These are phyloP conservation scores for Evernia prunastri DNA, from an alignment of 495 filamentous ascomycete species.

Conservation along the genomic window DNA sequence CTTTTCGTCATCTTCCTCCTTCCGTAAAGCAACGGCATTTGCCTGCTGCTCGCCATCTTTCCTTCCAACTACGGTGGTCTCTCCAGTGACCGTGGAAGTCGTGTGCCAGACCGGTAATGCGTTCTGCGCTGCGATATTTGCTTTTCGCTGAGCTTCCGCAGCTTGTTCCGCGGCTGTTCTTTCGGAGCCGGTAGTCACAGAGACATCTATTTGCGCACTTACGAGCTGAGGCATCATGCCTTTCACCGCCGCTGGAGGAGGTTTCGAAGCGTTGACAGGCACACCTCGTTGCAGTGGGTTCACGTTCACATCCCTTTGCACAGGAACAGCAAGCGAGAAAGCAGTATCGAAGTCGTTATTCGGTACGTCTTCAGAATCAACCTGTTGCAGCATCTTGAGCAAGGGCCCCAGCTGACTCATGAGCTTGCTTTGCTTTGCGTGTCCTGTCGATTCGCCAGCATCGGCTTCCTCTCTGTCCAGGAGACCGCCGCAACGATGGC, in stretches of 20 bases:
- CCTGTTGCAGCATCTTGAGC: slow-evolving; percentile 74
- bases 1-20: slow-evolving; percentile 51
- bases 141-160: slow-evolving; percentile 65
- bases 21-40: slow-evolving; percentile 27
- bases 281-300: slow-evolving; percentile 52
- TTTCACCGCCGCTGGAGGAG: slow-evolving; percentile 61
- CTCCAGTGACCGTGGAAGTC: slow-evolving; percentile 66
- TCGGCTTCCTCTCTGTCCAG: slow-evolving; percentile 63
- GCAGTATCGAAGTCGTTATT: slow-evolving; percentile 82
- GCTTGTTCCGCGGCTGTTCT: slow-evolving; percentile 67
- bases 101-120: slow-evolving; percentile 85
- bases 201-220: slow-evolving; percentile 67
- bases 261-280: slow-evolving; percentile 37
- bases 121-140: slow-evolving; percentile 73
- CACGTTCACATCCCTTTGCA: slow-evolving; percentile 53
- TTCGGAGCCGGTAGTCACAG: slow-evolving; percentile 65
- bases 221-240: slow-evolving; percentile 56
- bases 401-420: slow-evolving; percentile 83
- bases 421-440: slow-evolving; percentile 80
- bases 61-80: slow-evolving; percentile 27
- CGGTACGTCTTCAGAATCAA: slow-evolving; percentile 77
- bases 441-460: slow-evolving; percentile 56
- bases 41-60: slow-evolving; percentile 32
- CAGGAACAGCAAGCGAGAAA: slow-evolving; percentile 50
- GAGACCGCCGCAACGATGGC: slow-evolving; percentile 68